Percentiles rank a stretch among this genome's conserved stretches.
Evolutionary conservation across 2,329 filamentous ascomycete genomes (phyloP).

Genomic region (Coccinonectria pachysandricola): DNA sequence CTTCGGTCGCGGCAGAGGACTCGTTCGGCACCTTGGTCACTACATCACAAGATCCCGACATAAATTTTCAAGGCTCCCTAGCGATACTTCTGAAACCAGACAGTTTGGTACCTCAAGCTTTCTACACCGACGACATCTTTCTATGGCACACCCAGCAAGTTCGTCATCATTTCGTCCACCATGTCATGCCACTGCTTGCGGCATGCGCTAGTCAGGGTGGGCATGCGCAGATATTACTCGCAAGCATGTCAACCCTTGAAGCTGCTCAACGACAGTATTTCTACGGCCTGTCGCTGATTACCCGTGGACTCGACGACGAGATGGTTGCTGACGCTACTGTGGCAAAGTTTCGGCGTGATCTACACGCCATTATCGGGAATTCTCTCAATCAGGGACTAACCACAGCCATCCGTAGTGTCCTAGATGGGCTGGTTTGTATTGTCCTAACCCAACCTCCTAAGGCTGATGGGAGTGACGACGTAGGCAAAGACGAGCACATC

Average conservation of each 20-base stretch:
- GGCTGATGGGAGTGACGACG: conserved; percentile 17
- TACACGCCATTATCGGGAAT: conserved; percentile 56
- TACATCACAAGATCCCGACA: conserved; percentile 32
- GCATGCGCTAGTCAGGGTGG: conserved; percentile 34
- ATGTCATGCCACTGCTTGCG: conserved; percentile 46
- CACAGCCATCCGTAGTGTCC: conserved; percentile 41
- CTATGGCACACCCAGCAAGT: conserved; percentile 53
- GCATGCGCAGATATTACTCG: conserved; percentile 36
- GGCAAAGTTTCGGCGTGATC: conserved; percentile 46
- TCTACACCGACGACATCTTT: conserved; percentile 45
- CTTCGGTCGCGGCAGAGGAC: conserved; percentile 44
- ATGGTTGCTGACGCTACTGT: conserved; percentile 28
- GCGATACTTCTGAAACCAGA: conserved; percentile 41
- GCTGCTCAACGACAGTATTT: conserved; percentile 48
- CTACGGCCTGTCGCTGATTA: conserved; percentile 42
- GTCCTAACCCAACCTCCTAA: conserved; percentile 28
- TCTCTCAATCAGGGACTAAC: conserved; percentile 45
- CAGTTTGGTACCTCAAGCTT: conserved; percentile 35
- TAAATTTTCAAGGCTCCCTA: conserved; percentile 41
- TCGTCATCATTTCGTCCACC: conserved; percentile 48
- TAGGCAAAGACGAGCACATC: no score
- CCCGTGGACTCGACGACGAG: conserved; percentile 33
- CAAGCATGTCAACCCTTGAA: conserved; percentile 48
- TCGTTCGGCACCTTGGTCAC: conserved; percentile 39
- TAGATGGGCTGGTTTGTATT: conserved; percentile 41